Base-by-base conservation (phyloP, 192 early-diverging fungal genomes). In the Podila epigama region DNA sequence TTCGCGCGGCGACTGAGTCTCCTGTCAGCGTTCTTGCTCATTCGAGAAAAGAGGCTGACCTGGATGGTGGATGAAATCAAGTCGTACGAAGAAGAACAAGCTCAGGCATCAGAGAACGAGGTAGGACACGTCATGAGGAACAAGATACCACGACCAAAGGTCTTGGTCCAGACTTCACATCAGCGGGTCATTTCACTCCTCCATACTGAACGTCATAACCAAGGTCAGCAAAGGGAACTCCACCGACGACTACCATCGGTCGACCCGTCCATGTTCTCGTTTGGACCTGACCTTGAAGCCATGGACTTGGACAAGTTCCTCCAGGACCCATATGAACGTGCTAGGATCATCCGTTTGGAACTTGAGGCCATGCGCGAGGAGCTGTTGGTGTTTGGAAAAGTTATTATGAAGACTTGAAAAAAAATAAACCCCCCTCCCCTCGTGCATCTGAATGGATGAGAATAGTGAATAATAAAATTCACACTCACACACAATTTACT, bases 291-390 rank as follows among this genome's bases (percentile, higher is more conserved):
- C 44, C 57, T 72, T 3, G 57, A 60, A 22, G 15, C 31, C 35
- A 31, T 72, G 35, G 50, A 72, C 35, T 25, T 64, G 41, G 37
- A 15, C 20, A 42, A 42, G 29, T 72, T 65, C 56, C 54, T 72
- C 0, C 40, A 50, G 7, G 37, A 54, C n/a, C 37, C 60, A 16
- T 16, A 18, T 0, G 70, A 72, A 25, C 8, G 70, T 16, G 29
- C 27, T n/a, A 41, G 32, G 39, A 65, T 72, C 22, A 25, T 72
- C 13, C 27, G 31, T 16, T 34, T 65, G 27, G 70, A 72, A 32
- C 58, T 60, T 13, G 39, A 60, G 44, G 70, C 53, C 3, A 65
- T 72, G 62, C 44, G 35, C 28, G 55, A 63, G 1, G 69, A 71
- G 29, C 40, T 63, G 35, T 20, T 27, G 15, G 6, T 63, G 31